Percentiles rank a stretch among this genome's conserved stretches.
These are phyloP conservation scores for Stenocarpella maydis DNA, from an alignment of 2,329 filamentous ascomycete species.

Conservation along the genomic window DNA sequence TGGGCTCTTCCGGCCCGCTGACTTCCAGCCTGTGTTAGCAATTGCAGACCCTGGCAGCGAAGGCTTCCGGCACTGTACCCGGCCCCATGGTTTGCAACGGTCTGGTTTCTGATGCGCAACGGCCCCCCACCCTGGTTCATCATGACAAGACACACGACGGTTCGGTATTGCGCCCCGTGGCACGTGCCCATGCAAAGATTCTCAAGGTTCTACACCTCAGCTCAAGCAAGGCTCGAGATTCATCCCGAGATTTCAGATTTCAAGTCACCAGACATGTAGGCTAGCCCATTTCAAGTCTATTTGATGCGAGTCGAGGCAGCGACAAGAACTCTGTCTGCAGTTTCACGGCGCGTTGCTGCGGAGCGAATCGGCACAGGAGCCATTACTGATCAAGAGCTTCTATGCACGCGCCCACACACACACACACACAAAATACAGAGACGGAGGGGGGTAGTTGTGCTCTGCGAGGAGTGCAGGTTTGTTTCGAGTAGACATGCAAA, in stretches of 20 bases:
- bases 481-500: not conserved
- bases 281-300: constrained; percentile 12
- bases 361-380: constrained; percentile 14
- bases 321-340: constrained; percentile 20
- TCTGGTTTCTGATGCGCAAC: constrained; percentile 16
- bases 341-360: constrained; percentile 11
- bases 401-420: not conserved
- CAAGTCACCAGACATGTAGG: constrained; percentile 5
- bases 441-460: not conserved
- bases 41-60: constrained; percentile 10
- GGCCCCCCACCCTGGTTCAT: constrained; percentile 5
- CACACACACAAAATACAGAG: not conserved
- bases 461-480: not conserved
- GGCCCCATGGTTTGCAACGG: constrained; percentile 20
- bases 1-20: constrained; percentile 4
- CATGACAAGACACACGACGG: constrained; percentile 6
- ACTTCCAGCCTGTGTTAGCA: not conserved
- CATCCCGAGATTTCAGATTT: constrained; percentile 11
- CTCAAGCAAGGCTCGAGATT: constrained; percentile 12
- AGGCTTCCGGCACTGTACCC: constrained; percentile 7
- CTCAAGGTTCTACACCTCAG: constrained; percentile 10
- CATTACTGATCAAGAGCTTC: constrained; percentile 10
- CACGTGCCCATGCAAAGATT: constrained; percentile 9
- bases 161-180: not conserved
- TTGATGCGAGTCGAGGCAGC: constrained; percentile 21